Evolutionary conservation across 352 stramenopile species (phyloP).

Genomic region (Phytopythium ostracodes): DNA sequence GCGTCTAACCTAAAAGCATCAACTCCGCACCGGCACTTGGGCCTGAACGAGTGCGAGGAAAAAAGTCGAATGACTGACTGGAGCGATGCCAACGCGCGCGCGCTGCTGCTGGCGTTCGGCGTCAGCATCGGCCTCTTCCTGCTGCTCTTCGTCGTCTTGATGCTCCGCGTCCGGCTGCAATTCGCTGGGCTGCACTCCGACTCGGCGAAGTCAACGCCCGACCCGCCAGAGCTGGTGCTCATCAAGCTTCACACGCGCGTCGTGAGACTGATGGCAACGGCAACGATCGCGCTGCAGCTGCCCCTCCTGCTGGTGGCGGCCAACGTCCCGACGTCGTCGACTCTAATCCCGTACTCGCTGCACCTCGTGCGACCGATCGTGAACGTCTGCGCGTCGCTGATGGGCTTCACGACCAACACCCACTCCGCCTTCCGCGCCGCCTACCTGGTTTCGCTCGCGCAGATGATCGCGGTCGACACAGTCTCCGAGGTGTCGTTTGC

Average conservation of each 20-base stretch:
- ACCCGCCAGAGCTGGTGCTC: constrained; percentile 49
- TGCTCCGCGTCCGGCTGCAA: constrained; percentile 26
- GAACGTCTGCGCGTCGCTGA: constrained; percentile 41
- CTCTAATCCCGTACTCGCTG: constrained; percentile 34
- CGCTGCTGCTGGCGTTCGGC: constrained; percentile 32
- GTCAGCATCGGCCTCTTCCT: constrained; percentile 37
- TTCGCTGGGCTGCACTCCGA: constrained; percentile 9
- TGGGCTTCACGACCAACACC: constrained; percentile 73
- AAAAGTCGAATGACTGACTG: constrained; percentile 32
- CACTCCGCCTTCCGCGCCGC: constrained; percentile 49
- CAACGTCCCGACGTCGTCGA: constrained; percentile 14
- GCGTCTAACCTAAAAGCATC: not conserved
- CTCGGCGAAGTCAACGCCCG: constrained; percentile 16
- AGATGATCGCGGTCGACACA: constrained; percentile 42
- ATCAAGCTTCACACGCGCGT: constrained; percentile 56
- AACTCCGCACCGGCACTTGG: not conserved
- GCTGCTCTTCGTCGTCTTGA: constrained; percentile 16
- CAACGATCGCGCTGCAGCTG: constrained; percentile 36
- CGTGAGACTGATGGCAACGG: constrained; percentile 39
- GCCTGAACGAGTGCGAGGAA: not conserved
- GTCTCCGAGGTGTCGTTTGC: constrained; percentile 48
- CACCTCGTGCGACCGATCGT: constrained; percentile 37
- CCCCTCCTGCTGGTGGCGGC: constrained; percentile 22
- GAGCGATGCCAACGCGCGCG: constrained; percentile 33
- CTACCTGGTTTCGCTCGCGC: constrained; percentile 28